These are phyloP conservation scores for Zopfochytrium polystomum DNA, from an alignment of 371 early-diverging fungal genomes.

Conservation along the genomic window DNA sequence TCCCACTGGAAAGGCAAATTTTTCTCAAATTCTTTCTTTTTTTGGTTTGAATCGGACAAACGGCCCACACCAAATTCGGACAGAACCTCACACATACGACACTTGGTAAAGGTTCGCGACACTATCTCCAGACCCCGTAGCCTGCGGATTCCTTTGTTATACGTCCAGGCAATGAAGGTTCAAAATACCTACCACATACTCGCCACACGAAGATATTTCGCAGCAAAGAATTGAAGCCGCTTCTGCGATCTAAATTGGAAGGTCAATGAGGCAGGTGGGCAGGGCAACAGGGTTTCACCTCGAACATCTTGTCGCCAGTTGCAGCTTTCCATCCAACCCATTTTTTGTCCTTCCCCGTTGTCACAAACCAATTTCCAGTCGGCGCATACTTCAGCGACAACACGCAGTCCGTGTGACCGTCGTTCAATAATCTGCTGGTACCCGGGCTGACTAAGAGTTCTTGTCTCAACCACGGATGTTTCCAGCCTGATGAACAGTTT, in stretches of 20 bases:
- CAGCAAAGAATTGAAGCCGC: constrained; percentile 14
- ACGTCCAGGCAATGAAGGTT: too few species aligned
- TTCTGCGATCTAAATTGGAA: constrained; percentile 10
- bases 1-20: too few species aligned
- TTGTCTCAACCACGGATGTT: constrained; percentile 4
- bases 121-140: constrained; percentile 13
- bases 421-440: not conserved
- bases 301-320: not conserved
- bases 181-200: constrained; percentile 12
- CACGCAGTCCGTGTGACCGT: constrained; percentile 16
- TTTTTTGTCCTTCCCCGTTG: constrained; percentile 22
- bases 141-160: not conserved
- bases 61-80: too few species aligned
- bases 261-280: not conserved
- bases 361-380: constrained; percentile 16
- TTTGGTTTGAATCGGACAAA: too few species aligned
- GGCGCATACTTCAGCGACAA: constrained; percentile 13
- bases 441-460: constrained; percentile 1
- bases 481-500: constrained; percentile 8
- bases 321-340: constrained; percentile 15
- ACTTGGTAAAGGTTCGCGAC: constrained; percentile 19
- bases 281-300: constrained; percentile 3
- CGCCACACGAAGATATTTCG: constrained; percentile 14
- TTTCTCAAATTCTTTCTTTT: too few species aligned
- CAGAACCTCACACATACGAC: too few species aligned